Conservation (phyloP, 805 yeast genomes). For the Candida schatavii region DNA sequence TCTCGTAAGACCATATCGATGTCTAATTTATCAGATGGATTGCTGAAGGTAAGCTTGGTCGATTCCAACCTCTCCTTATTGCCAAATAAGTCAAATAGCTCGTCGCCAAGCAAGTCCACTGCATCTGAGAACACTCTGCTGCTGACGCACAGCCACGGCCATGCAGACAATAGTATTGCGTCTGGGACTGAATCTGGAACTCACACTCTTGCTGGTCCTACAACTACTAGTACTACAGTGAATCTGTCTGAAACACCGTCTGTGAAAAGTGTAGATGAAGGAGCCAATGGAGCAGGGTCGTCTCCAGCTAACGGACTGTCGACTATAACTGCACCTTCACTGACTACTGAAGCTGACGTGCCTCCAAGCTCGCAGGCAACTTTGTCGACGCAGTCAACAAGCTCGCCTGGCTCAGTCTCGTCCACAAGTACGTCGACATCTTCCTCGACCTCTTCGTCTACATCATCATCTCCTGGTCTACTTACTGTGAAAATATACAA, state of each 20-base stretch:
- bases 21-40: conserved; percentile 19
- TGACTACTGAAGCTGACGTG: neutral
- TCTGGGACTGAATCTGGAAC: neutral
- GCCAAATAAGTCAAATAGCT: conserved; percentile 2
- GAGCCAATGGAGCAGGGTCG: conserved; percentile 6
- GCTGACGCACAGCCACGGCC: too few species aligned
- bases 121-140: neutral
- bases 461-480: conserved; percentile 54
- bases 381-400: neutral
- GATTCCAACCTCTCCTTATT: neutral
- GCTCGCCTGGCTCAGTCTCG: neutral
- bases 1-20: conserved; percentile 24
- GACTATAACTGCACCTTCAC: neutral
- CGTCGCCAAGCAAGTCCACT: neutral
- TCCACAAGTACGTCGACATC: neutral
- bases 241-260: neutral
- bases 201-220: conserved; percentile 4
- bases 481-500: conserved; percentile 75
- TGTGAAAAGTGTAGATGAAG: neutral
- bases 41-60: conserved; percentile 16
- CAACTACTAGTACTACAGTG: neutral
- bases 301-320: neutral
- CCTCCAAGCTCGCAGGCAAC: neutral
- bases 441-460: neutral
- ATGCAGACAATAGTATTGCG: neutral